phyloP scores from a whole-genome alignment of 2,329 filamentous ascomycete species.

The Fusarium ambrosium region DNA sequence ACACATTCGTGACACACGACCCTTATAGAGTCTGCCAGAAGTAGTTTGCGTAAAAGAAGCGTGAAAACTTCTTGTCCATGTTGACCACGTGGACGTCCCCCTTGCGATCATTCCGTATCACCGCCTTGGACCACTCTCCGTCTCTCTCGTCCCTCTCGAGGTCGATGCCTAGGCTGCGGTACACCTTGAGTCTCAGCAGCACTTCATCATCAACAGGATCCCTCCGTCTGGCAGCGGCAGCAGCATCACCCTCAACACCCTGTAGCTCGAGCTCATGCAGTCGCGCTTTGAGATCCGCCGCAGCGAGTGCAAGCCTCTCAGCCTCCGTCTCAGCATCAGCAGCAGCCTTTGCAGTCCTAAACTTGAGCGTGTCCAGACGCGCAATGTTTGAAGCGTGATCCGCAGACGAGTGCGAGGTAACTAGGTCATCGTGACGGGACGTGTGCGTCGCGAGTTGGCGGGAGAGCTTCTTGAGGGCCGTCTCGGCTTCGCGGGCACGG shows the following conservation, averaged over 20 bases:
- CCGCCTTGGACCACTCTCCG: conserved; percentile 87
- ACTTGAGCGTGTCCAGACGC: conserved; percentile 91
- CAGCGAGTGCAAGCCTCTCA: conserved; percentile 86
- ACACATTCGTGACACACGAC: not conserved
- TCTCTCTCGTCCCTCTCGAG: conserved; percentile 80
- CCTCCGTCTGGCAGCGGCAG: conserved; percentile 47
- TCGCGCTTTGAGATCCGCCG: conserved; percentile 79
- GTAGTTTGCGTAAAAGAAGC: conserved; percentile 94
- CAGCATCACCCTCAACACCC: conserved; percentile 78
- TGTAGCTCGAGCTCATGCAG: conserved; percentile 88
- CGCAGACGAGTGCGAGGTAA: conserved; percentile 79
- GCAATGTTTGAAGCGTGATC: conserved; percentile 88
- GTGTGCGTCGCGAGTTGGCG: conserved; percentile 82
- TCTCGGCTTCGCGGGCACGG: conserved; percentile 78
- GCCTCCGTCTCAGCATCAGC: conserved; percentile 93
- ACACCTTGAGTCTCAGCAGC: conserved; percentile 86
- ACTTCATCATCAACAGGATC: conserved; percentile 74
- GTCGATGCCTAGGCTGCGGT: conserved; percentile 90
- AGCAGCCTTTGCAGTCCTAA: conserved; percentile 91
- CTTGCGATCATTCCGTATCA: conserved; percentile 86
- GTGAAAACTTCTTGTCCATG: conserved; percentile 91
- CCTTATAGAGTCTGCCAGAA: conserved; percentile 90
- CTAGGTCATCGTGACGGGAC: conserved; percentile 82
- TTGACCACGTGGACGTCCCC: conserved; percentile 96
- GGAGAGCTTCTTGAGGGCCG: conserved; percentile 77